Conservation (phyloP, 208 protist genomes). For the Crithidia bombi region DNA sequence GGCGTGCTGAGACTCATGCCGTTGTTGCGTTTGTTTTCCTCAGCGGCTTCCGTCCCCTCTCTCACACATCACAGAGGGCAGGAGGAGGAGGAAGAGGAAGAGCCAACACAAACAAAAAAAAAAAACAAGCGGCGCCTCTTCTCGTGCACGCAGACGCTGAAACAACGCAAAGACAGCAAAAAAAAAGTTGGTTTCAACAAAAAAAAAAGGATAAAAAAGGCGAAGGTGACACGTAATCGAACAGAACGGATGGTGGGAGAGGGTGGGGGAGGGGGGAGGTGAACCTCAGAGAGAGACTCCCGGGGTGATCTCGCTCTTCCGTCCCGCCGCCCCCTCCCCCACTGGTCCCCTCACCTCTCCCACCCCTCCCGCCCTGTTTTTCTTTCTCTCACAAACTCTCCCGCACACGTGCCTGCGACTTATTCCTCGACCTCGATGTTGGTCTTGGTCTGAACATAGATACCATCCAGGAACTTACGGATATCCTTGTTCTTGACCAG, state of each 20-base stretch:
- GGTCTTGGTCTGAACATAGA: constrained; percentile 98
- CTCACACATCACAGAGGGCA: too few relatives aligned
- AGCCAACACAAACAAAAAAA: neutral
- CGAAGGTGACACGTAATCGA: neutral
- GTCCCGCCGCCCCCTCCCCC: too few relatives aligned
- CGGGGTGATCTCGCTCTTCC: too few relatives aligned
- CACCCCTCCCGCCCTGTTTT: too few relatives aligned
- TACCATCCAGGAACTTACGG: constrained; percentile 99
- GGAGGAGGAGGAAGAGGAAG: constrained; percentile 7
- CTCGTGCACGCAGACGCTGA: constrained; percentile 83
- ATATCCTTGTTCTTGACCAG: constrained; percentile 99
- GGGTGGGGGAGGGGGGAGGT: neutral
- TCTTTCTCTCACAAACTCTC: too few relatives aligned
- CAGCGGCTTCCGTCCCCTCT: too few relatives aligned
- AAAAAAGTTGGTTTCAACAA: too few relatives aligned
- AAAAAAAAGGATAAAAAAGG: constrained; percentile 14
- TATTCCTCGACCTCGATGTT: constrained; percentile 81
- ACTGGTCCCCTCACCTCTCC: too few relatives aligned
- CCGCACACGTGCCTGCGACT: neutral
- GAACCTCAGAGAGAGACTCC: neutral
- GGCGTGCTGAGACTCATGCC: too few relatives aligned
- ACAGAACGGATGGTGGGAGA: neutral
- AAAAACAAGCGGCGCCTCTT: constrained; percentile 49
- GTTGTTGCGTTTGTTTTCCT: too few relatives aligned
- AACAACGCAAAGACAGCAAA: neutral